Conservation (phyloP, 2,329 filamentous ascomycete genomes). For the Fusarium brachygibbosum region DNA sequence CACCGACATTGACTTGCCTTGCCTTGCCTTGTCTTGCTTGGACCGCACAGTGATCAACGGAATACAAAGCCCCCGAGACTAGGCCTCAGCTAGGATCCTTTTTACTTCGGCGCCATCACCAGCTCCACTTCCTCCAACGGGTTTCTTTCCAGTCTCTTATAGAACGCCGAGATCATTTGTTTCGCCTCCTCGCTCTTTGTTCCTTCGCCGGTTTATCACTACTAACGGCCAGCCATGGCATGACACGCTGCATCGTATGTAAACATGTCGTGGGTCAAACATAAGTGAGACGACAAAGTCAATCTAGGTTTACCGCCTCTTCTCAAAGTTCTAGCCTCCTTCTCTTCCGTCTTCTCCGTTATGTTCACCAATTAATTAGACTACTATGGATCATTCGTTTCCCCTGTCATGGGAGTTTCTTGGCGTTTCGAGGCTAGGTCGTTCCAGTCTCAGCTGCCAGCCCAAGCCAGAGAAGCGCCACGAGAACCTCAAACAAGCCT, state of each 20-base stretch:
- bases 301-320: slow-evolving; percentile 13
- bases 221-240: slow-evolving; percentile 6
- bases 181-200: slow-evolving; percentile 24
- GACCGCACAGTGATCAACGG: not conserved
- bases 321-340: slow-evolving; percentile 21
- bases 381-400: not conserved
- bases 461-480: not conserved
- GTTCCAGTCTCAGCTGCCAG: slow-evolving; percentile 31
- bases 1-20: not conserved
- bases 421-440: slow-evolving; percentile 37
- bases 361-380: slow-evolving; percentile 2
- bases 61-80: slow-evolving; percentile 10
- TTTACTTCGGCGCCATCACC: slow-evolving; percentile 31
- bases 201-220: not conserved
- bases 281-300: slow-evolving; percentile 14
- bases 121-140: slow-evolving; percentile 42
- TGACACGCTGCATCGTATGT: slow-evolving; percentile 20
- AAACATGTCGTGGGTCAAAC: slow-evolving; percentile 28
- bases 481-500: slow-evolving; percentile 29
- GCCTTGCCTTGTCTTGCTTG: not conserved
- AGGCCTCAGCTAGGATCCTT: slow-evolving; percentile 12
- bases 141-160: slow-evolving; percentile 43
- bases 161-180: slow-evolving; percentile 37
- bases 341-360: slow-evolving; percentile 9
- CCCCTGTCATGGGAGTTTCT: slow-evolving; percentile 20